Conservation (phyloP, 2,329 filamentous ascomycete species). For the Alternaria sp. region DNA sequence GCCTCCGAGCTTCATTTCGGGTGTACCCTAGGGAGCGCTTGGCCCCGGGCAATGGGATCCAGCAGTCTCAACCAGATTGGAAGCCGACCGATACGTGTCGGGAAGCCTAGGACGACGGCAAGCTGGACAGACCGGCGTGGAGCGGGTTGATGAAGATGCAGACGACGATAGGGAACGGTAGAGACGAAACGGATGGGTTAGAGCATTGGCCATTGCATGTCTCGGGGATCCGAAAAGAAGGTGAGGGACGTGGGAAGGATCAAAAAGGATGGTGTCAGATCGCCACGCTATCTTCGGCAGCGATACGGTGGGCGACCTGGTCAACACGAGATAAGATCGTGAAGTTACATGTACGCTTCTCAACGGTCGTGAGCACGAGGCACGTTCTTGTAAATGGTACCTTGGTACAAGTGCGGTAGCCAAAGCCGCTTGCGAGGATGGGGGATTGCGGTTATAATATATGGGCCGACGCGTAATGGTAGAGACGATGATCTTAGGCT, state of each 20-base stretch:
- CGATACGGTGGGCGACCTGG: slow-evolving; percentile 11
- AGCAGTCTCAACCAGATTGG: background rate
- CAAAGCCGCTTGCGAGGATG: background rate
- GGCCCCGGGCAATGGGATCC: background rate
- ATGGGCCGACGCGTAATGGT: slow-evolving; percentile 41
- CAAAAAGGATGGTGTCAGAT: slow-evolving; percentile 14
- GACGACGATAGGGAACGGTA: background rate
- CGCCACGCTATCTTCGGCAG: slow-evolving; percentile 18
- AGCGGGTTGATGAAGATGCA: background rate
- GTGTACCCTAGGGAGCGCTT: slow-evolving; percentile 10
- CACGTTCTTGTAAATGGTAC: background rate
- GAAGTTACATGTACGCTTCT: background rate
- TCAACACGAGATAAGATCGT: slow-evolving; percentile 6
- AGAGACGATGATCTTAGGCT: slow-evolving; percentile 2
- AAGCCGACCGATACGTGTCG: background rate
- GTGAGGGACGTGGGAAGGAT: slow-evolving; percentile 11
- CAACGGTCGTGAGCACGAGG: slow-evolving; percentile 4
- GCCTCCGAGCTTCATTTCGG: slow-evolving; percentile 19
- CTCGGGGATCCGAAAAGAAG: slow-evolving; percentile 3
- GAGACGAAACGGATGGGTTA: background rate
- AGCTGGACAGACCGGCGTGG: background rate
- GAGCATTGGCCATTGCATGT: background rate
- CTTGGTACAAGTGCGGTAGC: background rate
- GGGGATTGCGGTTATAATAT: slow-evolving; percentile 25
- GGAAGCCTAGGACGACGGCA: background rate